Base-by-base conservation (phyloP, 768 basidiomycete species). In the Favolaschia claudopus region DNA sequence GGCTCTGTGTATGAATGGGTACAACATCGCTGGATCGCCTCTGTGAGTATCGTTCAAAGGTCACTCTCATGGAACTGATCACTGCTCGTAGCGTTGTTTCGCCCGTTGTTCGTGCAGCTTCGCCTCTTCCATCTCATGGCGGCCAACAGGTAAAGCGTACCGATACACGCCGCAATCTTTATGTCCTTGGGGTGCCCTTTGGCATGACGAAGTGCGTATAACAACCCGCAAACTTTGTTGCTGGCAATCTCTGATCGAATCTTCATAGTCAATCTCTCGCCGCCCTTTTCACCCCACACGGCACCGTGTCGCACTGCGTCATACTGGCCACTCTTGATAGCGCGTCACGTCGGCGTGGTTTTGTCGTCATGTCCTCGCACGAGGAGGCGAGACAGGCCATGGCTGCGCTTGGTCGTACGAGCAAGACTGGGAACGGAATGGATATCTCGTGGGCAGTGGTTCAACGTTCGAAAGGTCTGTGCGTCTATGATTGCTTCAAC, bases 361-460 rank as follows among this genome's bases (percentile, higher is more conserved):
- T 93, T 69, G 78, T 93, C 28, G 92, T 93, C 22, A 93, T 93
- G 91, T 85, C 85, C 17, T 77, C 76, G 22, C 85, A 93, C 62
- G 83, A 84, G 42, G 89, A 92, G 70, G 92, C 92, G 3, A 87
- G 79, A 67, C 66, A 70, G 27, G 92, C 89, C 0, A 91, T 93
- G 86, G 75, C 80, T 17, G 76, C 78, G 7, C 70, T 92, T 37
- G 89, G 89, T 24, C 85, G 89, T 45, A 92, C 89, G 68, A 89
- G 91, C 7, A 88, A 92, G 67, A 79, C 82, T 19, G 56, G 49
- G 22, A 43, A 48, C 17, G 63, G 63, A 12, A 84, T 93, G 42
- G 91, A 93, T 69, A 84, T 93, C 48, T 92, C 91, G 7, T 93
- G 91, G 91, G 92, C 91, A 17, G 91, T 93, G 22, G 91, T 93